Conservation (phyloP, 2,329 filamentous ascomycete genomes). For the Botryotinia narcissicola region DNA sequence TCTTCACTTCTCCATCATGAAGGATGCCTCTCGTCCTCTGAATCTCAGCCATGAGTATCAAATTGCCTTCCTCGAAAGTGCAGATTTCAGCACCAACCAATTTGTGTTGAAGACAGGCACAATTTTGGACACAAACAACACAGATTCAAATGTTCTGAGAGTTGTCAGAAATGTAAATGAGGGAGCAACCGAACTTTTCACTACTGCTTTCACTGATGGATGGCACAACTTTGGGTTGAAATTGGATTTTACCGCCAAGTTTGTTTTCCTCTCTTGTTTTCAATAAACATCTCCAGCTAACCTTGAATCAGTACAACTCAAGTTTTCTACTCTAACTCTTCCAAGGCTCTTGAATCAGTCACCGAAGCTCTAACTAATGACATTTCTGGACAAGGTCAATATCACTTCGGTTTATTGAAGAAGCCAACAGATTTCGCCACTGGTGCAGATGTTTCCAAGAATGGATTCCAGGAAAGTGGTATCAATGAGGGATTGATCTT, state of each 20-base stretch:
- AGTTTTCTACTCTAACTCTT: constrained; percentile 55
- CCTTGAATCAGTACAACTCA: constrained; percentile 48
- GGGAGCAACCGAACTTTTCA: constrained; percentile 52
- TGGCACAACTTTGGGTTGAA: constrained; percentile 63
- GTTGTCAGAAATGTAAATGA: constrained; percentile 41
- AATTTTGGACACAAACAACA: constrained; percentile 43
- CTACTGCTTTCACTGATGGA: constrained; percentile 49
- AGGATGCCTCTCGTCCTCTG: constrained; percentile 49
- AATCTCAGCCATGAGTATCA: constrained; percentile 52
- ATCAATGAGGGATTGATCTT: constrained; percentile 54
- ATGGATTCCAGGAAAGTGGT: constrained; percentile 47
- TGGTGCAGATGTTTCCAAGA: constrained; percentile 41
- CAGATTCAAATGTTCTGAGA: background rate
- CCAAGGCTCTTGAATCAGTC: constrained; percentile 46
- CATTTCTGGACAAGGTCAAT: constrained; percentile 57
- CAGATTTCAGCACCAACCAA: constrained; percentile 50
- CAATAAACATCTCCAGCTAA: background rate
- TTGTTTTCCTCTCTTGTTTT: constrained; percentile 30
- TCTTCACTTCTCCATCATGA: constrained; percentile 58
- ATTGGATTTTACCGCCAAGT: constrained; percentile 57
- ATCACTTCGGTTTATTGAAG: constrained; percentile 62
- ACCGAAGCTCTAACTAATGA: constrained; percentile 49
- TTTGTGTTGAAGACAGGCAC: constrained; percentile 55
- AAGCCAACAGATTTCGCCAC: constrained; percentile 50
- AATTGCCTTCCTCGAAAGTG: constrained; percentile 42